Conservation (phyloP, 2,329 filamentous ascomycete species). For the Scytalidium sp. region DNA sequence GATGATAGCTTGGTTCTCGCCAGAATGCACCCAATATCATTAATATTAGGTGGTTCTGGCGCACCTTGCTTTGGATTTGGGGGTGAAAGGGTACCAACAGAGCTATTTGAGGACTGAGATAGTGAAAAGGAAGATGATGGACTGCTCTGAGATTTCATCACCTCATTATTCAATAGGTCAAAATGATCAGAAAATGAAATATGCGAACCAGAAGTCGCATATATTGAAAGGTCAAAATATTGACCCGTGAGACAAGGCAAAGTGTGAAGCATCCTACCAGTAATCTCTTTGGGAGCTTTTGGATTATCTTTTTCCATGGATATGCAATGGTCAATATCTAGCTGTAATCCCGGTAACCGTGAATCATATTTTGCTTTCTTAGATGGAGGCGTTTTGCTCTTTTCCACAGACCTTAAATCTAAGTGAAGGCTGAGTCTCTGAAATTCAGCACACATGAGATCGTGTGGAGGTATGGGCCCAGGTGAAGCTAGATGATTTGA, state of each 20-base stretch:
- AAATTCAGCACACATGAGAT: constrained; percentile 14
- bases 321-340: neutral
- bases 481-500: neutral
- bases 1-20: neutral
- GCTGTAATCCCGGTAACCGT: neutral
- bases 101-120: constrained; percentile 2
- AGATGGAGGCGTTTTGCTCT: too few relatives aligned
- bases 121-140: constrained; percentile 7
- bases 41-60: neutral
- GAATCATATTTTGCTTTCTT: constrained; percentile 1
- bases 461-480: constrained; percentile 15
- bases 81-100: constrained; percentile 1
- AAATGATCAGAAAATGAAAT: neutral
- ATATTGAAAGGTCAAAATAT: constrained; percentile 4
- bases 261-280: neutral
- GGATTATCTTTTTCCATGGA: neutral
- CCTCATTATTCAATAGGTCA: constrained; percentile 2
- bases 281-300: constrained; percentile 1
- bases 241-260: constrained; percentile 1
- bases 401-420: constrained; percentile 11
- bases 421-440: constrained; percentile 17
- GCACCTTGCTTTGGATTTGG: constrained; percentile 1
- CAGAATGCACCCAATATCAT: neutral
- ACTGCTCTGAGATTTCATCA: constrained; percentile 13
- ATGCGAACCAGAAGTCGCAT: neutral